phyloP scores from a whole-genome alignment of 2,329 filamentous ascomycete genomes.

The Colletotrichum chrysophilum region DNA sequence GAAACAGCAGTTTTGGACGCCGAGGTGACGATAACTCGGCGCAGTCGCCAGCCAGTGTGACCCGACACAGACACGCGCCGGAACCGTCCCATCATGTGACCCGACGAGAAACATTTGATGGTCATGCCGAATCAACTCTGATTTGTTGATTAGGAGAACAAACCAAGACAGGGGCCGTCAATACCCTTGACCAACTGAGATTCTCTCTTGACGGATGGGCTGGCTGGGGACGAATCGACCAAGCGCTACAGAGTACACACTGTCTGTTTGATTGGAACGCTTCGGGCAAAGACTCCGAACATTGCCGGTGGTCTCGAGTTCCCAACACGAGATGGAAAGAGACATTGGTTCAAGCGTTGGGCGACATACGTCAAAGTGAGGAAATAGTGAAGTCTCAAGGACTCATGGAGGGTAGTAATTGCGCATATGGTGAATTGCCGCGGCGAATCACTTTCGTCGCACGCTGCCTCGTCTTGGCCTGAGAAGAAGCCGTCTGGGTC shows the following conservation, averaged over 20 bases:
- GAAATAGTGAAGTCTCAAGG: neutral
- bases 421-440: neutral
- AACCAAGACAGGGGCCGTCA: neutral
- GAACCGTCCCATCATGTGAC: neutral
- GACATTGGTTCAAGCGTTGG: neutral
- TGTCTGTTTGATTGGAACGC: slow-evolving; percentile 7
- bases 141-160: neutral
- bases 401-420: neutral
- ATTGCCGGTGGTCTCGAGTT: neutral
- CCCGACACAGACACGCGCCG: neutral
- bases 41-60: neutral
- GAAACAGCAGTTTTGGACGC: slow-evolving; percentile 12
- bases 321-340: neutral
- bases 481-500: neutral
- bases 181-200: neutral
- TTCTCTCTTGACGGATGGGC: neutral
- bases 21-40: neutral
- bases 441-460: neutral
- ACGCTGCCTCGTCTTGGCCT: neutral
- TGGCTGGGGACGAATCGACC: neutral
- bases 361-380: slow-evolving; percentile 7
- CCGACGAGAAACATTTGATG: neutral
- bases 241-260: neutral
- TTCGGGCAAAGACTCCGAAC: slow-evolving; percentile 3
- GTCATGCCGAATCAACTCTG: neutral